phyloP scores from a whole-genome alignment of 805 yeast genomes.

The Candida koratica region DNA sequence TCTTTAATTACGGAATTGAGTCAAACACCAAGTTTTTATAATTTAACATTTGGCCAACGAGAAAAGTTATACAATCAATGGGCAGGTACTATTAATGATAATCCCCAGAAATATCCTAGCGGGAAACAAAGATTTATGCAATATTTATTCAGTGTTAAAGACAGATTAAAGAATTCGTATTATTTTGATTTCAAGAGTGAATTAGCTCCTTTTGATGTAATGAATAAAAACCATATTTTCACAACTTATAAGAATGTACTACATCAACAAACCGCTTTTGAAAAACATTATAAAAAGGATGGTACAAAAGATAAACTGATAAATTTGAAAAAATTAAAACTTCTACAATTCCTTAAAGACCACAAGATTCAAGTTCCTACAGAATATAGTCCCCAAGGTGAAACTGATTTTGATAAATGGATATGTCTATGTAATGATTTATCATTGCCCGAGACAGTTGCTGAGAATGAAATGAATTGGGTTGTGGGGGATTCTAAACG shows the following conservation, averaged over 20 bases:
- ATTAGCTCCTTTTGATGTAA: slow-evolving; percentile 14
- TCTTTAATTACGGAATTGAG: slow-evolving; percentile 27
- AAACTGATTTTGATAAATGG: slow-evolving; percentile 27
- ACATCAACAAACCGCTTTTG: slow-evolving; percentile 26
- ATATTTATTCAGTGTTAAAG: slow-evolving; percentile 27
- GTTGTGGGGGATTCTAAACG: slow-evolving; percentile 41
- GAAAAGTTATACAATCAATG: slow-evolving; percentile 26
- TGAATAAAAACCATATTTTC: slow-evolving; percentile 19
- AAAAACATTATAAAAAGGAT: slow-evolving; percentile 21
- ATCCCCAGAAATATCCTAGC: slow-evolving; percentile 11
- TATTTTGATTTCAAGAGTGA: slow-evolving; percentile 25
- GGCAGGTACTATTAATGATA: slow-evolving; percentile 13
- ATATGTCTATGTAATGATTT: slow-evolving; percentile 21
- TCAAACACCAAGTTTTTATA: slow-evolving; percentile 26
- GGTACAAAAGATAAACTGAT: slow-evolving; percentile 11
- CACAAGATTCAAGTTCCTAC: not conserved
- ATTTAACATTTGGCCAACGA: slow-evolving; percentile 18
- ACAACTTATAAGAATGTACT: slow-evolving; percentile 26
- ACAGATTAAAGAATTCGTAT: slow-evolving; percentile 23
- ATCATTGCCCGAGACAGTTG: slow-evolving; percentile 20
- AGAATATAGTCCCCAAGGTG: slow-evolving; percentile 7
- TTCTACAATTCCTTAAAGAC: slow-evolving; percentile 21
- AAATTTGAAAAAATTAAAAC: slow-evolving; percentile 29
- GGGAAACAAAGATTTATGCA: slow-evolving; percentile 20
- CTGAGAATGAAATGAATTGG: slow-evolving; percentile 29